Evolutionary conservation across 306 rosid species (phyloP), one percentile per base, ranked within the genome.

Genomic region (Cicer pinnatifidum): DNA sequence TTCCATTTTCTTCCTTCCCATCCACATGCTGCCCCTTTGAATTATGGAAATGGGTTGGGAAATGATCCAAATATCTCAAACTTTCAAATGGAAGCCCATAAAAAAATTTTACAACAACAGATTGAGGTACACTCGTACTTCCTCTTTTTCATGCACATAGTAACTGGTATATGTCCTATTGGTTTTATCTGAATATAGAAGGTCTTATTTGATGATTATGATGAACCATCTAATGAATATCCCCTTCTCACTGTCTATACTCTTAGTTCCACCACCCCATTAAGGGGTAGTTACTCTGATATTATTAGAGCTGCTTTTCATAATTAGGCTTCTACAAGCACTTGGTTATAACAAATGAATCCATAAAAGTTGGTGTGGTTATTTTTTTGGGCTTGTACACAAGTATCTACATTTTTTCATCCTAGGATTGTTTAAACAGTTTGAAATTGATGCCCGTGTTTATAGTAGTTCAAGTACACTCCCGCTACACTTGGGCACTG

Each of bases 81-180:
- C 53, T 67, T 80, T 69, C 88, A 67, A 67, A 74, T 87, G 68
- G 96, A 88, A 82, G 89, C 87, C 57, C 92, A 91, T 46, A 83
- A 37, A 81, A 85, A 75, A 75, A 58, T 89, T 75, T 67, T 90
- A 58, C 79, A 81, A 52, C 80, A 44, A 69, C 97, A 88, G 83
- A 89, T 88, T 65, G 88, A 89, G 99, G 99, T 94, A 86, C 50
- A 15, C 6, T 38, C 78, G 50, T 41, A 4, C 64, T 54, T 16
- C 17, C 65, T 28, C 17, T 54, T 75, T 48, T 11, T 52, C 47
- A 39, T 69, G 40, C 66, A 11, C 47, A 13, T 23, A 73, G 47
- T 38, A 5, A 70, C 71, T 48, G 48, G 45, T 46, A 45, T n/a
- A 3, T 75, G 16, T 75, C 68, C 58, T 67, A 17, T 68, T 59